These are phyloP conservation scores for Croton setiger DNA, from an alignment of 441 rosid genomes.

Conservation along the genomic window DNA sequence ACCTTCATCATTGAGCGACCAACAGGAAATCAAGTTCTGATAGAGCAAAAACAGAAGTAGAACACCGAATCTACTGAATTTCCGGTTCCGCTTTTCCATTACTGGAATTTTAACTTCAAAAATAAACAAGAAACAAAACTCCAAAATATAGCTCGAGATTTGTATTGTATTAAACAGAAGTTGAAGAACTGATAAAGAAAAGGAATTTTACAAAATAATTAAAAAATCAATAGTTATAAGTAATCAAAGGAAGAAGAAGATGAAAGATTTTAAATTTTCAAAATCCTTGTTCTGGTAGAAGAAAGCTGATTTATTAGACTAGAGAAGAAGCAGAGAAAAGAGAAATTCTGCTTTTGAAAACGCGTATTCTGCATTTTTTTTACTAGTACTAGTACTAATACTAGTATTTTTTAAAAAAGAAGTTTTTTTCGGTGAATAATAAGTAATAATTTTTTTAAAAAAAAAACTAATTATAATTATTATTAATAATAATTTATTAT, in stretches of 20 bases:
- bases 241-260: not conserved
- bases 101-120: too few relatives aligned
- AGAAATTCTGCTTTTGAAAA: constrained; percentile 14
- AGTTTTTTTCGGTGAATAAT: too few relatives aligned
- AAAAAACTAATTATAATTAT: too few relatives aligned
- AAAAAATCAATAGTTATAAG: not conserved
- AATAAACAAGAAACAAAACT: too few relatives aligned
- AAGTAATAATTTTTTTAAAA: too few relatives aligned
- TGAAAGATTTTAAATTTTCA: constrained; percentile 17
- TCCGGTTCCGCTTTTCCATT: constrained; percentile 35
- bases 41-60: constrained; percentile 31
- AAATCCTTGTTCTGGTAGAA: constrained; percentile 21
- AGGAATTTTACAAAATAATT: not conserved
- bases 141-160: not conserved
- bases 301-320: constrained; percentile 15
- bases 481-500: too few relatives aligned
- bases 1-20: constrained; percentile 62
- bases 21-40: constrained; percentile 36
- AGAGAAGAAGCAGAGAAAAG: constrained; percentile 2
- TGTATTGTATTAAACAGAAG: not conserved
- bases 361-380: constrained; percentile 32
- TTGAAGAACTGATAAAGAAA: not conserved
- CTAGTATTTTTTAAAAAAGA: too few relatives aligned
- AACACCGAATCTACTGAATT: constrained; percentile 33
- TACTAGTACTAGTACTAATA: too few relatives aligned